Evolutionary conservation across 441 rosid genomes (phyloP).

Genomic region (Geranium incanum): DNA sequence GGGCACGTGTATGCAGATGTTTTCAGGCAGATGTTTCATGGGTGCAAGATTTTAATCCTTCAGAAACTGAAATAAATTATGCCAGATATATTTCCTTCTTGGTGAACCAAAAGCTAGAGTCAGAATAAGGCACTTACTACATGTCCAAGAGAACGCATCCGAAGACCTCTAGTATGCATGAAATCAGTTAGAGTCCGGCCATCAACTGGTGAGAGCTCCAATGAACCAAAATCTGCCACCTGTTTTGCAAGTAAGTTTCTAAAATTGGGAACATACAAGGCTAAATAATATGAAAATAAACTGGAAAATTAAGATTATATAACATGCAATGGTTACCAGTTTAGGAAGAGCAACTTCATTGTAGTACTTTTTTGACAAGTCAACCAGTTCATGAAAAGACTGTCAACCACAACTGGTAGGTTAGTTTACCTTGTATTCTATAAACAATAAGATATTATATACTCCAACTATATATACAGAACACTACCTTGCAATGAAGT

Average conservation of each 20-base stretch:
- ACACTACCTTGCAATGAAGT: constrained; percentile 63
- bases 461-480: constrained; percentile 4
- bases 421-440: constrained; percentile 25
- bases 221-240: constrained; percentile 89
- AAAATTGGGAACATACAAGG: constrained; percentile 11
- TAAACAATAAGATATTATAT: background rate
- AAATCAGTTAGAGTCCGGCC: constrained; percentile 81
- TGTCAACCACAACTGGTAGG: constrained; percentile 30
- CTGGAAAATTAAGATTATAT: constrained; percentile 10
- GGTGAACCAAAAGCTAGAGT: constrained; percentile 12
- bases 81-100: constrained; percentile 4
- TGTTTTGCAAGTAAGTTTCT: constrained; percentile 24
- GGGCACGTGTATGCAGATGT: background rate
- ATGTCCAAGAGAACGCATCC: constrained; percentile 61
- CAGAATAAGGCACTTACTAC: constrained; percentile 46
- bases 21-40: background rate
- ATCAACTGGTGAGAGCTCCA: constrained; percentile 80
- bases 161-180: constrained; percentile 80
- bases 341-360: constrained; percentile 68
- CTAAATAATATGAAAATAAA: constrained; percentile 18
- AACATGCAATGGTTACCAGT: constrained; percentile 38
- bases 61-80: background rate
- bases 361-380: constrained; percentile 63
- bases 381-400: constrained; percentile 67
- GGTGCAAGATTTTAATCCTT: background rate